phyloP scores from a whole-genome alignment of 2,329 filamentous ascomycete genomes.

The Ophiostoma australiae region DNA sequence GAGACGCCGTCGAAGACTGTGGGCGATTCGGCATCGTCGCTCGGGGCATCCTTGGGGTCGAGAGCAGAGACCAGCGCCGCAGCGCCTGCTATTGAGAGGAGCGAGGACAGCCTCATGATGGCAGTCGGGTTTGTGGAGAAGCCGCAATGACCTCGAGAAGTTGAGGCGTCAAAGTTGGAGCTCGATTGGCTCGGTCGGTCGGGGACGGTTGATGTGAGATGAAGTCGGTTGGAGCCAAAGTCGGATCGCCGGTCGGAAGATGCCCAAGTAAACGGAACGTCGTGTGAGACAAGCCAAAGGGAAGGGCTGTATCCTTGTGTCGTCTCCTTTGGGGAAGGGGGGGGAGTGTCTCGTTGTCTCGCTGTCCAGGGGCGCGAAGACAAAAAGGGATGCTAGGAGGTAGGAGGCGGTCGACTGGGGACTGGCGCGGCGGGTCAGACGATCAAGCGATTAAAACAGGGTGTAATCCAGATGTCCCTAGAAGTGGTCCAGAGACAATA shows the following conservation, averaged over 20 bases:
- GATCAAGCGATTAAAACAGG: neutral
- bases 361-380: slow-evolving; percentile 7
- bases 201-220: neutral
- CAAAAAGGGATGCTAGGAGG: neutral
- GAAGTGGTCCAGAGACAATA: neutral
- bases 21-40: slow-evolving; percentile 40
- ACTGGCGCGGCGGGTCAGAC: slow-evolving; percentile 11
- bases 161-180: neutral
- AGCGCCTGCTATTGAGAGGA: slow-evolving; percentile 46
- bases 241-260: slow-evolving; percentile 5
- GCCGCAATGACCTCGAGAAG: neutral
- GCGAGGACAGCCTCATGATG: slow-evolving; percentile 43
- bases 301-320: neutral
- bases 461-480: neutral
- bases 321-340: neutral
- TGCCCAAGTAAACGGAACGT: neutral
- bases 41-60: slow-evolving; percentile 14
- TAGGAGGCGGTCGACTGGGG: neutral
- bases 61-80: slow-evolving; percentile 39
- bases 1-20: slow-evolving; percentile 63
- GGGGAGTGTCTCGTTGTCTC: neutral
- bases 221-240: neutral
- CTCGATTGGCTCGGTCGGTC: neutral
- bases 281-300: slow-evolving; percentile 7
- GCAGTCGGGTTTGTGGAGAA: neutral